These are phyloP conservation scores for Pittosporum tobira DNA, from an alignment of 129 eudicot genomes.

Conservation along the genomic window DNA sequence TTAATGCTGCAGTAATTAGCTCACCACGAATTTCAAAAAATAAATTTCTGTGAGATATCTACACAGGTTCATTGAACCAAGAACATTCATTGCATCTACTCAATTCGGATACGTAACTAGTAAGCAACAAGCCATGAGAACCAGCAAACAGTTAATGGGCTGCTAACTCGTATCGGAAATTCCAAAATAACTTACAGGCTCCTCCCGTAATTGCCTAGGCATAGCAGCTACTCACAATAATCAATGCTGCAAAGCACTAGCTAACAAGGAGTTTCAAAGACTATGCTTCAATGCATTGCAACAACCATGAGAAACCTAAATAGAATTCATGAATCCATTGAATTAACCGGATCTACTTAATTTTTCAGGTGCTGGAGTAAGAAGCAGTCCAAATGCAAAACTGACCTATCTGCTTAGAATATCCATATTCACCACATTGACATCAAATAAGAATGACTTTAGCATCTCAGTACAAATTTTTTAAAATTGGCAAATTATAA, in stretches of 20 bases:
- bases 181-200: not conserved
- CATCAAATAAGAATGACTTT: not conserved
- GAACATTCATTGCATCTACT: not conserved
- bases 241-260: not conserved
- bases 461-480: not conserved
- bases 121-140: not conserved
- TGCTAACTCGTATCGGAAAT: not conserved
- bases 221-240: no score
- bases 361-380: not conserved
- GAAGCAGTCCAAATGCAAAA: not conserved
- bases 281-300: not conserved
- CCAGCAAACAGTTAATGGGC: not conserved
- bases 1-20: not conserved
- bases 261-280: not conserved
- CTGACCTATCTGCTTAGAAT: not conserved
- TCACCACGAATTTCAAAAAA: no score
- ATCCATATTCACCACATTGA: not conserved
- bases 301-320: not conserved
- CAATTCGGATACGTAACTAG: not conserved
- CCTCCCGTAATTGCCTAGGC: no score
- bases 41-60: no score
- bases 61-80: not conserved
- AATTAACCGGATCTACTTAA: not conserved
- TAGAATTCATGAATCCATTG: not conserved
- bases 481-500: not conserved